Percentiles rank a stretch among this genome's conserved stretches.
These are phyloP conservation scores for Scedosporium apiospermum DNA, from an alignment of 2,329 filamentous ascomycete species.

Conservation along the genomic window DNA sequence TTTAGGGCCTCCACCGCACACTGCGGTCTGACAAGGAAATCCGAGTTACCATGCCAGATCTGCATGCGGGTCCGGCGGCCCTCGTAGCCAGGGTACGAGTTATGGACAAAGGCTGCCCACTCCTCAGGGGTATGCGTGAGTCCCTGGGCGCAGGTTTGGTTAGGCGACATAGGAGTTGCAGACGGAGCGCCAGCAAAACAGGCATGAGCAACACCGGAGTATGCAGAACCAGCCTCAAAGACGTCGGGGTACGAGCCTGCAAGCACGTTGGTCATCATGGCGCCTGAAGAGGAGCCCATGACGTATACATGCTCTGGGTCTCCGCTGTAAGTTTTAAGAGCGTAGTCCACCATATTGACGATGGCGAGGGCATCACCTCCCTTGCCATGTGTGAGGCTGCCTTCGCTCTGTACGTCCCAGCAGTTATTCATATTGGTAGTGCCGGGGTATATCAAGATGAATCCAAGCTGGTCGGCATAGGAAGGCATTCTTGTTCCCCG, in stretches of 20 bases:
- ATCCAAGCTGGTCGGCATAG: conserved; percentile 28
- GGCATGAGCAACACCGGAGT: conserved; percentile 33
- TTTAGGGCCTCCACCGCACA: conserved; percentile 50
- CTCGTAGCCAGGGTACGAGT: conserved; percentile 39
- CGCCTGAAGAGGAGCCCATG: conserved; percentile 37
- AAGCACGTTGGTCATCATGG: conserved; percentile 43
- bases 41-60: conserved; percentile 5
- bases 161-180: conserved; percentile 35
- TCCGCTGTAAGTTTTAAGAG: conserved; percentile 38
- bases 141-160: conserved; percentile 5
- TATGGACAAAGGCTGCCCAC: conserved; percentile 29
- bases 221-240: conserved; percentile 40
- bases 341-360: conserved; percentile 48
- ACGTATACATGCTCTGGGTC: conserved; percentile 42
- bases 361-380: conserved; percentile 47
- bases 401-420: conserved; percentile 46
- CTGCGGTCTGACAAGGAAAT: conserved; percentile 33
- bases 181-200: conserved; percentile 37
- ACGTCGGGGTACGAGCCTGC: conserved; percentile 44
- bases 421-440: conserved; percentile 39
- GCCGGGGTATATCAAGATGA: conserved; percentile 44
- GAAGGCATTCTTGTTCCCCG: conserved; percentile 34
- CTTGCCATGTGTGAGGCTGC: conserved; percentile 42
- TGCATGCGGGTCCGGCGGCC: conserved; percentile 4
- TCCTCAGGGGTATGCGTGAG: conserved; percentile 19